Percentiles rank a stretch among this genome's conserved stretches.
These are phyloP conservation scores for Dendrocalamus sinicus DNA, from an alignment of 176 grass and related monocot genomes.

Conservation along the genomic window DNA sequence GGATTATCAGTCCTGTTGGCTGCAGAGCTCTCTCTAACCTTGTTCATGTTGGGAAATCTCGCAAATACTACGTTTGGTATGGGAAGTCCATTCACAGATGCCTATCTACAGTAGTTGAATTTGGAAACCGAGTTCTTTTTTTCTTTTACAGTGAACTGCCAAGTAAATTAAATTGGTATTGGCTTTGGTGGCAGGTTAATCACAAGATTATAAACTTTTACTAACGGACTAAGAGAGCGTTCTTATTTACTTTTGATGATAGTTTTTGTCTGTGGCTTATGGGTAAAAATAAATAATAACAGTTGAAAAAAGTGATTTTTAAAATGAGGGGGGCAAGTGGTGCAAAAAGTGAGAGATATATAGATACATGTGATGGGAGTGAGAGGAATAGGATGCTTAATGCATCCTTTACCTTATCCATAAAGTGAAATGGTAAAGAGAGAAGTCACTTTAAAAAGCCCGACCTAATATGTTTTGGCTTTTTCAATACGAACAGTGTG, in stretches of 20 bases:
- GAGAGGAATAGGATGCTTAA: no score
- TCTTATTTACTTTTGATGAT: no score
- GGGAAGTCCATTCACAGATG: neutral
- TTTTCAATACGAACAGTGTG: no score
- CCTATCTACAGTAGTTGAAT: neutral
- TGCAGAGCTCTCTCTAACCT: neutral
- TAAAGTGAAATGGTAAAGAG: fast-evolving
- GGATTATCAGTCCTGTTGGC: neutral
- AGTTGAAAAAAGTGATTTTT: no score
- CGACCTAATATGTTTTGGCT: no score
- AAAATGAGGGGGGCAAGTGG: no score
- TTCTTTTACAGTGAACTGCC: neutral
- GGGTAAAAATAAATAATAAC: no score
- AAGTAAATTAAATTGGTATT: neutral
- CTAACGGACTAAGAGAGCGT: no score
- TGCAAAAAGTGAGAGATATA: no score
- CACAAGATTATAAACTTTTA: neutral
- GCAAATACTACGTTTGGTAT: neutral
- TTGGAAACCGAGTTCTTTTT: neutral
- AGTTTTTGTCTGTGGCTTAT: no score
- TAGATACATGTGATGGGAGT: no score
- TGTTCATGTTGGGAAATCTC: neutral
- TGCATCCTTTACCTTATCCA: fast-evolving
- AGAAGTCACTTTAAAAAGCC: no score
- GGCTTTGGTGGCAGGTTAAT: neutral